phyloP scores from a whole-genome alignment of 306 rosid species.

The Sicyos baderoa region DNA sequence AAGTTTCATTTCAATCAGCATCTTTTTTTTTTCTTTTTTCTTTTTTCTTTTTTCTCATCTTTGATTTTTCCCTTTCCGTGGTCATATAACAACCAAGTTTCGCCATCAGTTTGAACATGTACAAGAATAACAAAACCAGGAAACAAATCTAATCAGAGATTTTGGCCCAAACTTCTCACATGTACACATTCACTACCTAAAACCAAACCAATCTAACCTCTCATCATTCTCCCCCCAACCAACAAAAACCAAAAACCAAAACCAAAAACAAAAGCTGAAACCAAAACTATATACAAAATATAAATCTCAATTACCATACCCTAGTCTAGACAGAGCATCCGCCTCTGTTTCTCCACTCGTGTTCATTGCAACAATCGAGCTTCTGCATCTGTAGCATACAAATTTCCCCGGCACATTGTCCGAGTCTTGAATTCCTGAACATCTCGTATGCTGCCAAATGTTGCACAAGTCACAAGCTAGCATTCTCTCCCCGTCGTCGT shows the following conservation, averaged over 20 bases:
- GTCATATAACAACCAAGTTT: background rate
- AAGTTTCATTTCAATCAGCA: conserved; percentile 3
- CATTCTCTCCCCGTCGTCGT: conserved; percentile 98
- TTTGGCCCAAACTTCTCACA: background rate
- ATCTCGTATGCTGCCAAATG: conserved; percentile 86
- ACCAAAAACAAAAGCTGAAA: background rate
- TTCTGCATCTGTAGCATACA: conserved; percentile 56
- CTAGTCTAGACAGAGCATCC: background rate
- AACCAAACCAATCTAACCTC: background rate
- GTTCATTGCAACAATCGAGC: conserved; percentile 5
- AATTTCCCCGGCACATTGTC: conserved; percentile 62
- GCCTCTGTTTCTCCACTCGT: conserved; percentile 4
- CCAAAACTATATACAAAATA: background rate
- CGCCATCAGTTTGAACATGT: conserved; percentile 15
- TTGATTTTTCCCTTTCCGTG: background rate
- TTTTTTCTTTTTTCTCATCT: background rate
- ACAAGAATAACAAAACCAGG: conserved; percentile 18
- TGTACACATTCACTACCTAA: conserved; percentile 11
- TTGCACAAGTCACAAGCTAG: conserved; percentile 78
- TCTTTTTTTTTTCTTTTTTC: background rate
- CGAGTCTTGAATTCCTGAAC: conserved; percentile 58
- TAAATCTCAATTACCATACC: background rate
- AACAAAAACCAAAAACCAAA: background rate
- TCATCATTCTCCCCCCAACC: too few species aligned
- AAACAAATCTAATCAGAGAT: background rate